These are phyloP conservation scores for Fusarium metavorans DNA, from an alignment of 2,329 filamentous ascomycete genomes.

Conservation along the genomic window DNA sequence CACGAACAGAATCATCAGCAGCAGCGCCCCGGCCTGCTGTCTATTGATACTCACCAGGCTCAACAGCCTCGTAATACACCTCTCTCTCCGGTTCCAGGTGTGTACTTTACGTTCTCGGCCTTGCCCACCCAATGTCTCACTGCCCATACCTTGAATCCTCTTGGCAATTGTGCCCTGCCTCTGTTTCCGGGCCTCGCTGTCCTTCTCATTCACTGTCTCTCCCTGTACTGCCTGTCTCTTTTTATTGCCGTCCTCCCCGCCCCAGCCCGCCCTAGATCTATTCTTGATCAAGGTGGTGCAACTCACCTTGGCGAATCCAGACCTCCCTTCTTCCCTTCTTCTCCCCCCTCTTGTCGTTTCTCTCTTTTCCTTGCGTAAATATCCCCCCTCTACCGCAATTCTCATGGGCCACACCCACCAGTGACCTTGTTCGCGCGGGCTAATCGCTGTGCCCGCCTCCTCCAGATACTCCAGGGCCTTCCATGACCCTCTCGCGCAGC, in stretches of 20 bases:
- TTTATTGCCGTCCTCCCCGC: slow-evolving; percentile 8
- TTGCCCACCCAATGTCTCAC: slow-evolving; percentile 39
- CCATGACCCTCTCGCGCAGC: slow-evolving; percentile 89
- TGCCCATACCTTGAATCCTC: slow-evolving; percentile 24
- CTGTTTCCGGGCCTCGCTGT: slow-evolving; percentile 17
- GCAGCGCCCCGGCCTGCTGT: slow-evolving; percentile 47
- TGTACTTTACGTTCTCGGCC: slow-evolving; percentile 51
- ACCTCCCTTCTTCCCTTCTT: slow-evolving; percentile 1
- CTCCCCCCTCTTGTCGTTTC: background rate
- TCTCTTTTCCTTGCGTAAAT: slow-evolving; percentile 1
- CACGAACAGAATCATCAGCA: slow-evolving; percentile 38
- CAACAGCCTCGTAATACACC: slow-evolving; percentile 43
- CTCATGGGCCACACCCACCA: slow-evolving; percentile 22
- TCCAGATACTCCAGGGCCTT: slow-evolving; percentile 65
- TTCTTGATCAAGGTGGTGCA: slow-evolving; percentile 14
- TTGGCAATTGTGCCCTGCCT: slow-evolving; percentile 19
- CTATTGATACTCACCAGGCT: slow-evolving; percentile 47
- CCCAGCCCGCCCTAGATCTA: slow-evolving; percentile 5
- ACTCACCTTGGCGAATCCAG: background rate
- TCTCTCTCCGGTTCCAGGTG: slow-evolving; percentile 67
- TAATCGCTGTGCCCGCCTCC: slow-evolving; percentile 43
- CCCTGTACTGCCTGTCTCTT: slow-evolving; percentile 24
- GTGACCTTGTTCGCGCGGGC: slow-evolving; percentile 34
- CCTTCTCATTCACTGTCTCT: slow-evolving; percentile 22
- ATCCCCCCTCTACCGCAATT: slow-evolving; percentile 14